phyloP scores from a whole-genome alignment of 176 grass and related monocot genomes.

The Chloris gayana region DNA sequence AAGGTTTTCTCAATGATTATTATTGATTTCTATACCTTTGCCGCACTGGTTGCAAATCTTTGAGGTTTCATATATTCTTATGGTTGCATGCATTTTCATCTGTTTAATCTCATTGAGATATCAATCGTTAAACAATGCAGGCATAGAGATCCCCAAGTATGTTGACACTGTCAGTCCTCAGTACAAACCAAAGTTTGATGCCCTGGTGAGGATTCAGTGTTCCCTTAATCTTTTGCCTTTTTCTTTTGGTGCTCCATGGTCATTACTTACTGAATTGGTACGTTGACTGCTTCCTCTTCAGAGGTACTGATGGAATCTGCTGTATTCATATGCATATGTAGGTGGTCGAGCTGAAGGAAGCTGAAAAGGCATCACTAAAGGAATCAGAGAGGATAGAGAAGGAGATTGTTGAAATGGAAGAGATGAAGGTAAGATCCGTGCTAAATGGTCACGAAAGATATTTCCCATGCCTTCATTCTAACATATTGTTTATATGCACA shows the following conservation, averaged over 20 bases:
- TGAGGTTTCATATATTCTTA: too few relatives aligned
- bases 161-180: conserved; percentile 89
- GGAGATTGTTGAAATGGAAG: conserved; percentile 77
- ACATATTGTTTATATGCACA: conserved; percentile 32
- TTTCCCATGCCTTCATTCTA: not conserved
- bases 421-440: conserved; percentile 72
- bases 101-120: not conserved
- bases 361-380: conserved; percentile 65
- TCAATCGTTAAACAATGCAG: conserved; percentile 43
- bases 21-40: too few relatives aligned
- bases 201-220: conserved; percentile 56
- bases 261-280: not conserved
- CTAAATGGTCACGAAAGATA: not conserved
- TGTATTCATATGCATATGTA: conserved; percentile 24
- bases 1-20: too few relatives aligned
- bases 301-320: conserved; percentile 1
- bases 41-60: too few relatives aligned
- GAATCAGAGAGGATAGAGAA: conserved; percentile 79
- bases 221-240: conserved; percentile 22
- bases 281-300: conserved; percentile 7
- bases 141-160: conserved; percentile 83
- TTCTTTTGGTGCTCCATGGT: not conserved
- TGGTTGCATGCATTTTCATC: not conserved
- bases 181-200: conserved; percentile 90
- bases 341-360: conserved; percentile 79